Conservation (phyloP, 345 rosid genomes). For the Moricandia moricandioides region DNA sequence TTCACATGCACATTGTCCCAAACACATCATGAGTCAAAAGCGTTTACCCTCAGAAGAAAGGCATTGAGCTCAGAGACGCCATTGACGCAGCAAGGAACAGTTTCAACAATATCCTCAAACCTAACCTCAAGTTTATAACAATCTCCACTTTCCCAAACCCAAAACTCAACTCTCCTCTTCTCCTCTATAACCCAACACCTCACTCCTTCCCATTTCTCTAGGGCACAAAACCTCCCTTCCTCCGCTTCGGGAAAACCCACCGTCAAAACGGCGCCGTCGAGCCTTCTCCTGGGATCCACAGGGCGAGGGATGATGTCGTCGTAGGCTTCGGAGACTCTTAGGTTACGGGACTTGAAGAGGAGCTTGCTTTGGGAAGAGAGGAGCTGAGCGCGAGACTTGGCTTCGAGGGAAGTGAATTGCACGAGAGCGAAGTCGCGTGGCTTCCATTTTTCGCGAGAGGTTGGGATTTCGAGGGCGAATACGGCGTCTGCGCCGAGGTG, state of each 20-base stretch:
- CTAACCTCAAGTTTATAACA: constrained; percentile 60
- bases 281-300: constrained; percentile 35
- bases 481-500: constrained; percentile 62
- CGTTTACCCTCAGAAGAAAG: constrained; percentile 59
- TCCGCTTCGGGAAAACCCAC: constrained; percentile 54
- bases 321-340: constrained; percentile 52
- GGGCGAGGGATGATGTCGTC: constrained; percentile 79
- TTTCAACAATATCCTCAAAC: constrained; percentile 78
- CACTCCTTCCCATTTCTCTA: constrained; percentile 64
- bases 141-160: constrained; percentile 49
- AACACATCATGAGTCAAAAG: neutral
- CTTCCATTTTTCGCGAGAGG: constrained; percentile 70
- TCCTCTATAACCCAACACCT: constrained; percentile 87
- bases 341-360: constrained; percentile 48
- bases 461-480: constrained; percentile 68
- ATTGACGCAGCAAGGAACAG: constrained; percentile 46
- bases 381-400: constrained; percentile 41
- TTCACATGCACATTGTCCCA: constrained; percentile 2
- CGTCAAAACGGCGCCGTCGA: constrained; percentile 47
- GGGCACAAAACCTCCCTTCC: constrained; percentile 42
- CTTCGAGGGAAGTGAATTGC: constrained; percentile 66
- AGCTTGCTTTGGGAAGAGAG: constrained; percentile 51
- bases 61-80: constrained; percentile 46
- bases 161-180: constrained; percentile 64
- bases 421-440: constrained; percentile 76